These are phyloP conservation scores for Termitomyces sp. DNA, from an alignment of 768 basidiomycete species.

Conservation along the genomic window DNA sequence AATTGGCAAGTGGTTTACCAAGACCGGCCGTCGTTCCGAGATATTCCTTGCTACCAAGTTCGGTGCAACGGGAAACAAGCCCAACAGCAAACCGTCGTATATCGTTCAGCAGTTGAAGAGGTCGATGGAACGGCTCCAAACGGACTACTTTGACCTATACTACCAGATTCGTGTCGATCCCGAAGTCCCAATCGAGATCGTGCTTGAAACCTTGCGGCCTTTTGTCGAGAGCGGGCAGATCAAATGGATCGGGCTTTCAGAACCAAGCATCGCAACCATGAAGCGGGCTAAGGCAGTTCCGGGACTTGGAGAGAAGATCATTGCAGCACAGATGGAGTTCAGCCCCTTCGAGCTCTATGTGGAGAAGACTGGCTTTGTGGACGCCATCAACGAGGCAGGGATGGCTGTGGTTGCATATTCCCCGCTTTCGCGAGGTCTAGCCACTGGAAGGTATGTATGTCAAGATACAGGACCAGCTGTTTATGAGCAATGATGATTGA, in stretches of 20 bases:
- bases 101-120: constrained; percentile 34
- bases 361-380: constrained; percentile 39
- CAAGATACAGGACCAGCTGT: background rate
- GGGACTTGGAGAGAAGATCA: constrained; percentile 30
- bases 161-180: constrained; percentile 46
- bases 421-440: constrained; percentile 48
- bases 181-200: constrained; percentile 46
- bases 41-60: constrained; percentile 66
- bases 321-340: constrained; percentile 45
- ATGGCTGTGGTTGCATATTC: constrained; percentile 46
- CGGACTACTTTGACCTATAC: constrained; percentile 43
- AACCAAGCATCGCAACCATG: constrained; percentile 41
- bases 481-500: background rate
- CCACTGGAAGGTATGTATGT: constrained; percentile 47
- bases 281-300: constrained; percentile 49
- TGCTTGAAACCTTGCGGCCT: constrained; percentile 8
- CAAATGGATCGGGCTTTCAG: constrained; percentile 52
- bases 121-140: constrained; percentile 41
- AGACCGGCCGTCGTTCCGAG: constrained; percentile 46
- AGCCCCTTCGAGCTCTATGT: constrained; percentile 44
- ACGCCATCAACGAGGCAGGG: constrained; percentile 42
- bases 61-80: constrained; percentile 24
- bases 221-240: constrained; percentile 22
- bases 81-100: constrained; percentile 24
- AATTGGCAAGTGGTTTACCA: constrained; percentile 38